Base-by-base conservation (phyloP, 2,329 filamentous ascomycete species). In the Calonectria pauciramosa region DNA sequence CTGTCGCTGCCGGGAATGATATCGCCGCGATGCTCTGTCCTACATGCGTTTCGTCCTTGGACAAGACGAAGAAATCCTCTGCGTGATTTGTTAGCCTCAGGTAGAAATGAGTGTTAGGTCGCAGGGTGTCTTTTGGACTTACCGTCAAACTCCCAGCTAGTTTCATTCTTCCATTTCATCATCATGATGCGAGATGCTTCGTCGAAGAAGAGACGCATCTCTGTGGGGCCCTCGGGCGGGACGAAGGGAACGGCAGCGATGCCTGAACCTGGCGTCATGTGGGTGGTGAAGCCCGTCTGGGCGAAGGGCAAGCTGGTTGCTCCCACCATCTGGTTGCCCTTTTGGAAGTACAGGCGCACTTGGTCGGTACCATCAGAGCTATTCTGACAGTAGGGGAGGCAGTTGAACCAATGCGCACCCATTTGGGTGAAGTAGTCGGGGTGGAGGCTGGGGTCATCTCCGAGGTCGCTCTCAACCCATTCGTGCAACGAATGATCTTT, bases 201-300 rank as follows among this genome's bases (percentile, higher is more conserved):
- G 18, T 54, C 34, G 10, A 38, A 68, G 23, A 68, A 68, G 13
- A 68, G 36, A 10, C 66, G 51, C 66, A 68, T 68, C 66, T 68
- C 34, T 16, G 38, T 18, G 32, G 23, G 51, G 20, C 66, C 66
- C 26, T 41, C 28, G n/a, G 26, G 23, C 10, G 66, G 36, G 30
- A 68, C 14, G 44, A 30, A 59, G 10, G 66, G 66, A 13, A 41
- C 36, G 49, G 38, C 51, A 3, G 23, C 66, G 18, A 68, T 52
- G 28, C 51, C 36, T n/a, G 66, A 68, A 5, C 51, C 66, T 4
- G 32, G 26, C 2, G 28, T 38, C 49, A 52, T 52, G 3, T 47
- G 38, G 9, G 34, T 36, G 13, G 11, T 30, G 8, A 68, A 41
- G 18, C 23, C 51, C 10, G 52, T 52, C 66, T 30, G 20, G 3